Evolutionary conservation across 148 eudicot genomes (phyloP).

Genomic region (Vaccinium vitisidaea): DNA sequence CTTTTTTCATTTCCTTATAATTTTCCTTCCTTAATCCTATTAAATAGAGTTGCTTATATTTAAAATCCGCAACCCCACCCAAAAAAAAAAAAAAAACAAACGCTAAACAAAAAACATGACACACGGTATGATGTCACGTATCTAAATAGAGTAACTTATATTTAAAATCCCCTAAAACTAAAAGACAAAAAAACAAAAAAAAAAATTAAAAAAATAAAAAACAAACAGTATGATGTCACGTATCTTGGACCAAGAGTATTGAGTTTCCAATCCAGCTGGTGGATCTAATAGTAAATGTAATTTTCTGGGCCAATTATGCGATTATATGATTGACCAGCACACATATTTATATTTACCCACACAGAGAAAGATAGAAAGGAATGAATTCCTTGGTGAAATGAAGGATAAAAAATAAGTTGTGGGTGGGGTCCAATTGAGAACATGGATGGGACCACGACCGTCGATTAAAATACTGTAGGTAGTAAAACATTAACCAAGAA

Average conservation of each 20-base stretch:
- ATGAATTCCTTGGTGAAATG: slow-evolving; percentile 8
- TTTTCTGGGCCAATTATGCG: neutral
- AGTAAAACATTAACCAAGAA: slow-evolving; percentile 14
- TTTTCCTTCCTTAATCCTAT: neutral
- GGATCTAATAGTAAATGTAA: neutral
- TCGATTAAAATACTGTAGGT: slow-evolving; percentile 14
- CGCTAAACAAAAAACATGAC: neutral
- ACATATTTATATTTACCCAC: neutral
- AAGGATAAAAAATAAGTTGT: slow-evolving; percentile 15
- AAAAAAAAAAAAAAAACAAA: neutral
- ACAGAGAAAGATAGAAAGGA: slow-evolving; percentile 3
- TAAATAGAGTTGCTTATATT: neutral
- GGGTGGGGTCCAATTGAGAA: slow-evolving; percentile 27
- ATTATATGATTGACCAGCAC: slow-evolving; percentile 4
- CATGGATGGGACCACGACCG: slow-evolving; percentile 43
- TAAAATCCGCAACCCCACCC: neutral
- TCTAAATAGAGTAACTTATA: no score
- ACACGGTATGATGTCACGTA: neutral
- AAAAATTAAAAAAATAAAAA: neutral
- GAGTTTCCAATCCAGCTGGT: neutral
- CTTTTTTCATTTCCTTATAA: neutral
- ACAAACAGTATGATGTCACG: neutral
- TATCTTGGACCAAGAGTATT: slow-evolving; percentile 30
- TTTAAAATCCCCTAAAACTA: no score
- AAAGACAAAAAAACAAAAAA: neutral